Percentiles rank a stretch among this genome's conserved stretches.
phyloP scores from a whole-genome alignment of 257 asterid genomes.

The Nicotiana noctiflora region DNA sequence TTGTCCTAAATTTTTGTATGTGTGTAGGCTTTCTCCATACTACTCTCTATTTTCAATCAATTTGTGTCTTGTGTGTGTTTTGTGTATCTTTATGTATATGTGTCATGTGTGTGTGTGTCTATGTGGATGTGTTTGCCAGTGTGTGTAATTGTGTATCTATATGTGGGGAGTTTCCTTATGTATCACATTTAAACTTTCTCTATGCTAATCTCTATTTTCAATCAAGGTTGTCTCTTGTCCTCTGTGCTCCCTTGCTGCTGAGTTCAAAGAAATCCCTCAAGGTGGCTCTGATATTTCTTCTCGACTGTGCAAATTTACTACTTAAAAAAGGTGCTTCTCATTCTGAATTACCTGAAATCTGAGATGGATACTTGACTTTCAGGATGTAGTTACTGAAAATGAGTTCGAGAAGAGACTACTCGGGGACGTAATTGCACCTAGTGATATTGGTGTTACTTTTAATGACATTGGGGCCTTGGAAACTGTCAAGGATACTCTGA shows the following conservation, averaged over 20 bases:
- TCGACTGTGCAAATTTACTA: not conserved
- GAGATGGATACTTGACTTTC: slow-evolving; percentile 21
- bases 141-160: no score
- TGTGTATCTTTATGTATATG: not conserved
- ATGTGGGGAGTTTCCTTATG: not conserved
- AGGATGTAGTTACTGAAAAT: slow-evolving; percentile 85
- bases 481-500: slow-evolving; percentile 83
- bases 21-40: not conserved
- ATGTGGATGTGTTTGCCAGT: no score
- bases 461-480: slow-evolving; percentile 88
- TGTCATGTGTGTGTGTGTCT: not conserved
- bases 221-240: not conserved
- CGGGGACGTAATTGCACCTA: slow-evolving; percentile 76
- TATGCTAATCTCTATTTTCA: not conserved
- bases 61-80: not conserved
- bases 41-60: not conserved
- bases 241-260: slow-evolving; percentile 3
- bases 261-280: slow-evolving; percentile 69
- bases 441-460: slow-evolving; percentile 82
- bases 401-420: slow-evolving; percentile 84
- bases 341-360: slow-evolving; percentile 11
- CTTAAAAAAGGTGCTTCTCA: not conserved
- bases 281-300: slow-evolving; percentile 31
- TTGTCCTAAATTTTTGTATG: not conserved
- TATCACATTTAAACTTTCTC: not conserved